These are phyloP conservation scores for Stachybotrys chartarum DNA, from an alignment of 2,329 filamentous ascomycete genomes.

Conservation along the genomic window DNA sequence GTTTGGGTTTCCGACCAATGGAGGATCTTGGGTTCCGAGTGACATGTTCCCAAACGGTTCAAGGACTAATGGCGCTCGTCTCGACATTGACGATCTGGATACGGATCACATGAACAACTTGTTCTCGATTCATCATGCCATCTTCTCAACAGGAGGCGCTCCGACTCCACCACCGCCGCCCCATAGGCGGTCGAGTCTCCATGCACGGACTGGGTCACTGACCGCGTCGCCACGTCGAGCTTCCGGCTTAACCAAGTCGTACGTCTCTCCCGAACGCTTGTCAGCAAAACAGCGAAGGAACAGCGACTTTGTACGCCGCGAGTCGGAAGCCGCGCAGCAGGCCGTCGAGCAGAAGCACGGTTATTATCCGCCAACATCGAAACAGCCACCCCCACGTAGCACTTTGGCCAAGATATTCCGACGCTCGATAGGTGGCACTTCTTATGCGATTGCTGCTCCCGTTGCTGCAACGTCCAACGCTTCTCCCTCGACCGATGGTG, in stretches of 20 bases:
- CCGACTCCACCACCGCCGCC: constrained; percentile 39
- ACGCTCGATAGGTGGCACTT: constrained; percentile 35
- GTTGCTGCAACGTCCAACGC: constrained; percentile 7
- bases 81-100: constrained; percentile 13
- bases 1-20: constrained; percentile 41
- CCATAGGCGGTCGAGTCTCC: constrained; percentile 45
- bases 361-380: constrained; percentile 43
- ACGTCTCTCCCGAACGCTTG: constrained; percentile 12
- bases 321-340: constrained; percentile 12
- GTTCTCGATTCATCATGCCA: constrained; percentile 31
- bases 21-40: constrained; percentile 38
- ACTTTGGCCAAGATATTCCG: constrained; percentile 45
- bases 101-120: constrained; percentile 39
- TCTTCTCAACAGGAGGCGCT: constrained; percentile 19
- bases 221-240: not conserved
- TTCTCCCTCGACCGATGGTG: not conserved
- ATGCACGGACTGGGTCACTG: constrained; percentile 33
- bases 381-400: constrained; percentile 34
- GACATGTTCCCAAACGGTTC: constrained; percentile 20
- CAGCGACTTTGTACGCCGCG: constrained; percentile 22
- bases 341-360: constrained; percentile 25
- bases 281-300: constrained; percentile 12
- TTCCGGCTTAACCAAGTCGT: constrained; percentile 2
- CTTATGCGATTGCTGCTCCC: constrained; percentile 6
- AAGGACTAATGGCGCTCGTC: constrained; percentile 14